Evolutionary conservation across 495 filamentous ascomycete genomes (phyloP).

Genomic region (Platismatia glauca): DNA sequence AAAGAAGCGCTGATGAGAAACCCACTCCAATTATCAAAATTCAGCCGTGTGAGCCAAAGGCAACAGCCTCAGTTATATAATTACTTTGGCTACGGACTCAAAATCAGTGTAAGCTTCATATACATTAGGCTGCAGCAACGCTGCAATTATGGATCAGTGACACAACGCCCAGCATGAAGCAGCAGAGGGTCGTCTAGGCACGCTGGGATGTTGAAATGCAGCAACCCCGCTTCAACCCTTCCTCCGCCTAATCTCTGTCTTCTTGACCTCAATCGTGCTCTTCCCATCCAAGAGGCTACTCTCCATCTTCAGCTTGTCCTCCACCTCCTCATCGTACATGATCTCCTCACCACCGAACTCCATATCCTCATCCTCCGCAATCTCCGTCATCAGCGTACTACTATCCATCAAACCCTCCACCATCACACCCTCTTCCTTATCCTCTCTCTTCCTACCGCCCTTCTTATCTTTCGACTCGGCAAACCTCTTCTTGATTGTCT

Average conservation of each 20-base stretch:
- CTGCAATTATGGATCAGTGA: background rate
- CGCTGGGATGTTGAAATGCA: background rate
- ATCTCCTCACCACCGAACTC: conserved; percentile 21
- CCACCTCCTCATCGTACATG: background rate
- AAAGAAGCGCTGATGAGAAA: conserved; percentile 23
- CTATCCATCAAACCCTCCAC: conserved; percentile 22
- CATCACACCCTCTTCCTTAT: conserved; percentile 28
- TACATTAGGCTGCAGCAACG: background rate
- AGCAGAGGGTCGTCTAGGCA: background rate
- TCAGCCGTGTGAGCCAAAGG: background rate
- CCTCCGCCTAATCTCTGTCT: conserved; percentile 20
- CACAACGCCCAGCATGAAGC: background rate
- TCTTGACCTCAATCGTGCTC: conserved; percentile 13
- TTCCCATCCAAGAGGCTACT: conserved; percentile 10
- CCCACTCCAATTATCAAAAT: background rate
- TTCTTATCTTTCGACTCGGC: conserved; percentile 31
- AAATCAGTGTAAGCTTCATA: background rate
- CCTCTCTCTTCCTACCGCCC: conserved; percentile 22
- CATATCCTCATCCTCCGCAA: conserved; percentile 24
- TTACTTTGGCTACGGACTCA: background rate
- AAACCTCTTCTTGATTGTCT: conserved; percentile 82
- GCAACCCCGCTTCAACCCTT: conserved; percentile 1
- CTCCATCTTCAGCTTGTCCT: background rate
- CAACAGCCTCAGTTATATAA: background rate
- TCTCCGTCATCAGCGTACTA: conserved; percentile 18